Evolutionary conservation across 1,284 basidiomycete genomes (phyloP), one percentile per base, ranked within the genome.

Genomic region (Cyathus pygmaeus): DNA sequence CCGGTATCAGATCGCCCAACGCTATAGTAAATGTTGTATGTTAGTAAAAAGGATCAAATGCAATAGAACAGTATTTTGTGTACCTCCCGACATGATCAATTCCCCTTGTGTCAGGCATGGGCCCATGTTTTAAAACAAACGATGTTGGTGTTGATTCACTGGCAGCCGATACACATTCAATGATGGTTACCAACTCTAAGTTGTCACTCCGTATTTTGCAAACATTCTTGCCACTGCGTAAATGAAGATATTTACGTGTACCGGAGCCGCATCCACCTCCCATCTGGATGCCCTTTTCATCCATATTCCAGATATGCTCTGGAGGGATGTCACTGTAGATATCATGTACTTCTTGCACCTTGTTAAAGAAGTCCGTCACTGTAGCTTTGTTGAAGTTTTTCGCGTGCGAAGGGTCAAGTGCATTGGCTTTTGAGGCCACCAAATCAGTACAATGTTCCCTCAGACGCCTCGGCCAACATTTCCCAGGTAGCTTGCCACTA

Each of bases 271-370:
- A 23, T 4, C 70, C 67, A 5, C 67, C 67, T 24, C 67, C 70
- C 42, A 69, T 51, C 62, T 71, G 69, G 33, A 68, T 63, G 1
- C 66, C 70, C 50, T 69, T 72, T 53, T 72, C 67, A 57, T 71
- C 70, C 65, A 69, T 65, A 39, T 70, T 72, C 36, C 57, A 72
- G 11, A 65, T 56, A n/a, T 72, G 67, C 41, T 60, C 59, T 27
- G 65, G 59, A 15, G 68, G 69, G 6, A 69, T 65, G 4, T 46
- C 57, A 5, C 49, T 57, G 56, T 58, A 63, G 4, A 36, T 15
- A 3, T 21, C 21, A 26, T 61, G 13, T 7, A 69, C 21, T 0
- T 47, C 33, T 4, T 29, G 33, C 27, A 59, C 42, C 29, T 59
- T 50, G 6, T 63, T 56, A 46, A 67, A 68, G 41, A 53, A 63